Conservation (phyloP, 2,329 filamentous ascomycete species). For the Colletotrichum chrysophilum region DNA sequence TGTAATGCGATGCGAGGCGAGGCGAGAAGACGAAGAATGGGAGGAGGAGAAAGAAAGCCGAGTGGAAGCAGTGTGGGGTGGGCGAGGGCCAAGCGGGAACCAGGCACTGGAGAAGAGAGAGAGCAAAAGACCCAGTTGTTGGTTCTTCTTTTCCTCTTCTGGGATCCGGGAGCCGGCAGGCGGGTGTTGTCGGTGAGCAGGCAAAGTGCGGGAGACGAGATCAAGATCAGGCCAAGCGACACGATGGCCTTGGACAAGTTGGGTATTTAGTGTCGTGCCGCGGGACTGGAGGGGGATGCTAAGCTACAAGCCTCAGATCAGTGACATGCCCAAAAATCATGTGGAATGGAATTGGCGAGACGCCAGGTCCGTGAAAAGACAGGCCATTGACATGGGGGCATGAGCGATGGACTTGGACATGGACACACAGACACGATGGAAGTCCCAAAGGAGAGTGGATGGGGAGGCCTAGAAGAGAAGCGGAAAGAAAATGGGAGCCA, state of each 20-base stretch:
- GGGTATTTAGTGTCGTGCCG: background rate
- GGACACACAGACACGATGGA: conserved; percentile 3
- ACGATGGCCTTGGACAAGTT: background rate
- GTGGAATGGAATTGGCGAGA: conserved; percentile 8
- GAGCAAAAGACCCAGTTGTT: background rate
- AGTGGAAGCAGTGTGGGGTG: background rate
- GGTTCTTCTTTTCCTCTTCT: background rate
- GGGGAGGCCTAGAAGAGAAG: background rate
- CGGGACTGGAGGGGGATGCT: background rate
- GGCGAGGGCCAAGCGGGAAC: background rate
- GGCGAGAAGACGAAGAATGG: background rate
- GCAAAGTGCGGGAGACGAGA: background rate
- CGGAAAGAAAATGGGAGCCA: background rate
- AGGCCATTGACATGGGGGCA: background rate
- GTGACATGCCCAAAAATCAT: conserved; percentile 11
- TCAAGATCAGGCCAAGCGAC: background rate
- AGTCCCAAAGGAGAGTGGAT: background rate
- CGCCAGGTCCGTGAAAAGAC: background rate
- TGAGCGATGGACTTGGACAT: background rate
- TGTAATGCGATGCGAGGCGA: background rate
- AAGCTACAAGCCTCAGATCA: conserved; percentile 18
- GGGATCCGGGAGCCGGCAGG: background rate
- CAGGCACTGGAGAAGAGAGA: background rate
- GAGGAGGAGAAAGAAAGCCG: background rate
- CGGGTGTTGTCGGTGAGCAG: conserved; percentile 9